Evolutionary conservation across 1,139 yeast genomes (phyloP), one percentile per base, ranked within the genome.

Genomic region (Sugiyamaella paludigena): DNA sequence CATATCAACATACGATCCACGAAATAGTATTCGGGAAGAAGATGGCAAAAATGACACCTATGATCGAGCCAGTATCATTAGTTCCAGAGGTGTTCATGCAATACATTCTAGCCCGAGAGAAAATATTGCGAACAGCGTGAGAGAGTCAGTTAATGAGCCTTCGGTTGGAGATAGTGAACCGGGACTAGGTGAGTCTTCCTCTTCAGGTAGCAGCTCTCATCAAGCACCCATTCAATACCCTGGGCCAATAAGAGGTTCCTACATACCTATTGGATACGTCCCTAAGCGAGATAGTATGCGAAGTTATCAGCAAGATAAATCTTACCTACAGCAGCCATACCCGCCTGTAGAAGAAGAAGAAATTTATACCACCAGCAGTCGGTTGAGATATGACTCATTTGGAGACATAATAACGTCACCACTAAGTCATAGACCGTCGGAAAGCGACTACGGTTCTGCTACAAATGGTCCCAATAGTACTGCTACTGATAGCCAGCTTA

Each of bases 121-220:
- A 10, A 24, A 41, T 15, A 15, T 28, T 1, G 33, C 33, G 10
- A 33, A 34, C 32, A 31, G 43, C 13, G 34, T 30, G 3, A 16
- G 43, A 9, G 31, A 16, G 7, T 32, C 43, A 15, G 9, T 40
- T 24, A 40, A 40, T 40, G 33, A 35, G 29, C 37, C 38, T 5
- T 27, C 24, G 24, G 32, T 34, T 34, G 11, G 34, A 26, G 45
- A 32, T 6, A 34, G 35, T 8, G 38, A 15, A 11, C 30, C 35
- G 3, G 24, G 24, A 2, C 31, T 37, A 24, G 19, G 33, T 15
- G 47, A 44, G 28, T 36, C 47, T 28, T 44, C 47, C 8, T 37
- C 43, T 9, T 44, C 47, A 13, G 47, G 33, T 4, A 44, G 47
- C 32, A 41, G 45, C 27, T 41, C 45, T 24, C 39, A 34, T 28